A percentile compares a stretch with the other conserved stretches of the same genome.
Evolutionary conservation across 106 monocot genomes (phyloP).

Genomic region (Dioscorea alata): DNA sequence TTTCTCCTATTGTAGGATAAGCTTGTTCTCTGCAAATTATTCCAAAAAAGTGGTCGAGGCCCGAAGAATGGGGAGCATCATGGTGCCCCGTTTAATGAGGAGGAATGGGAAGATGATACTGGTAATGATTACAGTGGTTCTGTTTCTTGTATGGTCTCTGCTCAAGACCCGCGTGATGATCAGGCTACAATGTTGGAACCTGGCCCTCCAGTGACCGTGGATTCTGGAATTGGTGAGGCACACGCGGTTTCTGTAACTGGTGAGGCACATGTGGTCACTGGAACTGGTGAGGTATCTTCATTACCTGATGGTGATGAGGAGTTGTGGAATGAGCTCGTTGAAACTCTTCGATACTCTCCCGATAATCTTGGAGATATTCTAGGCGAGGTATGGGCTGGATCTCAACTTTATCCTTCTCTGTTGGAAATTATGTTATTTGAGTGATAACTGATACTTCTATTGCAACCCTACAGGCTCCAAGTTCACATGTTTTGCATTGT

Average conservation of each 20-base stretch:
- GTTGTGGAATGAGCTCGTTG: slow-evolving; percentile 7
- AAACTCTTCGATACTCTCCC: slow-evolving; percentile 8
- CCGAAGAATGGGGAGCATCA: slow-evolving; percentile 59
- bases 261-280: slow-evolving; percentile 12
- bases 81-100: slow-evolving; percentile 46
- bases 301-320: slow-evolving; percentile 17
- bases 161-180: neutral
- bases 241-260: neutral
- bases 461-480: slow-evolving; percentile 11
- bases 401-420: neutral
- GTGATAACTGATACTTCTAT: neutral
- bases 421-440: no score
- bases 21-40: slow-evolving; percentile 47
- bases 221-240: slow-evolving; percentile 15
- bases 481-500: neutral
- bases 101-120: slow-evolving; percentile 41
- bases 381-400: slow-evolving; percentile 16
- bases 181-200: neutral
- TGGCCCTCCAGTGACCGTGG: slow-evolving; percentile 4
- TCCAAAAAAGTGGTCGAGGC: slow-evolving; percentile 54
- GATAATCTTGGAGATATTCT: slow-evolving; percentile 5
- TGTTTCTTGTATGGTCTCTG: slow-evolving; percentile 16
- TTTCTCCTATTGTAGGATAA: slow-evolving; percentile 28
- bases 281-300: slow-evolving; percentile 8
- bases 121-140: neutral